Percentiles rank a stretch among this genome's conserved stretches.
Conservation (phyloP, 2,329 filamentous ascomycete genomes). For the Shiraia sp. region DNA sequence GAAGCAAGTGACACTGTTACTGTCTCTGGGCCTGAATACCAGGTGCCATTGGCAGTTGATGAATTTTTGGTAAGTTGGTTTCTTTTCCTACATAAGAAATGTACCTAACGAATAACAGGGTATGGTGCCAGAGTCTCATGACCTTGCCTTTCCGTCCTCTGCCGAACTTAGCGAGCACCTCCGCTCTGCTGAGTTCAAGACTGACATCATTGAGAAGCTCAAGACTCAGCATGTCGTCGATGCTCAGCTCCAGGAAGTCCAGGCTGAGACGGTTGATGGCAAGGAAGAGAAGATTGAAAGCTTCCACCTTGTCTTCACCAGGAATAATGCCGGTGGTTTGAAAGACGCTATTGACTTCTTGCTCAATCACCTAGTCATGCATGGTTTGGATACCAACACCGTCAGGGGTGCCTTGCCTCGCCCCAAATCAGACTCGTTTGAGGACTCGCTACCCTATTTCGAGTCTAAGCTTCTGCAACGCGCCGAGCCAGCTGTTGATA, state of each 20-base stretch:
- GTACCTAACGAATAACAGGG: conserved; percentile 59
- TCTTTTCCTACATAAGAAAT: not conserved
- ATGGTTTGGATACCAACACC: conserved; percentile 79
- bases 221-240: conserved; percentile 92
- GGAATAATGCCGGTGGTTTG: conserved; percentile 93
- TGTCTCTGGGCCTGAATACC: conserved; percentile 95
- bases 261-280: conserved; percentile 46
- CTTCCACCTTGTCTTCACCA: conserved; percentile 70
- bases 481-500: conserved; percentile 73
- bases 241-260: conserved; percentile 67
- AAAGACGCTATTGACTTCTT: conserved; percentile 96
- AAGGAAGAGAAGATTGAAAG: conserved; percentile 51
- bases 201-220: conserved; percentile 80
- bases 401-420: conserved; percentile 94
- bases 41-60: conserved; percentile 95
- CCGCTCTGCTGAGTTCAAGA: conserved; percentile 76
- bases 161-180: conserved; percentile 79
- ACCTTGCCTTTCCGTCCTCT: conserved; percentile 79
- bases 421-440: conserved; percentile 98
- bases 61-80: conserved; percentile 71
- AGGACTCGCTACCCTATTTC: conserved; percentile 95
- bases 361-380: conserved; percentile 80
- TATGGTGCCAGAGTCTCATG: conserved; percentile 96
- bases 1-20: conserved; percentile 95
- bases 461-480: conserved; percentile 96